These are phyloP conservation scores for Tricholoma hemisulphureum DNA, from an alignment of 768 basidiomycete species.

Conservation along the genomic window DNA sequence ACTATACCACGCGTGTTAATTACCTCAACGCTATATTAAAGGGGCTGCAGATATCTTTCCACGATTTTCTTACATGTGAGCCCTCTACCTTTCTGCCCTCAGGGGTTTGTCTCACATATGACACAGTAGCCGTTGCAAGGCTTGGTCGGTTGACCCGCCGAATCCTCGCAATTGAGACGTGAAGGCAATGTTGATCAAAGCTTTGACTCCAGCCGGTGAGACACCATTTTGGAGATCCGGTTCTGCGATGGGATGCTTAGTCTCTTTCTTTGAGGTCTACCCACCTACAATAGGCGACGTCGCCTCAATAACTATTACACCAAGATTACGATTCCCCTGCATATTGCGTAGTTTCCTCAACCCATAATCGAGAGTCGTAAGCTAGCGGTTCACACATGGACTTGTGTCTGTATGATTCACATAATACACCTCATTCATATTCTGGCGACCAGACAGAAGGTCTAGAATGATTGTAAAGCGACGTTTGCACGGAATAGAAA, in stretches of 20 bases:
- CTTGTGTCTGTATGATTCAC: background rate
- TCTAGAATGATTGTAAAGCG: background rate
- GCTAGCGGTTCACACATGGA: background rate
- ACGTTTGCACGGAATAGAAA: too few species aligned
- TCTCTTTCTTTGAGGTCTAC: background rate
- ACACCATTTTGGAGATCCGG: background rate
- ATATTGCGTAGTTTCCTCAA: background rate
- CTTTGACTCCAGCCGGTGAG: background rate
- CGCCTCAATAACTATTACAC: background rate
- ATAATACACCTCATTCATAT: background rate
- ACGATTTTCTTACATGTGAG: conserved; percentile 16
- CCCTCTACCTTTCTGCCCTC: background rate
- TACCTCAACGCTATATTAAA: conserved; percentile 12
- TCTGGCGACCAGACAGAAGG: background rate
- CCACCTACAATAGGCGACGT: background rate
- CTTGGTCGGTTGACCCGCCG: conserved; percentile 4
- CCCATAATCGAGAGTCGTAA: background rate
- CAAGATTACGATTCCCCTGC: background rate
- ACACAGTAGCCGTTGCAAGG: background rate
- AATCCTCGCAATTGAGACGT: conserved; percentile 1
- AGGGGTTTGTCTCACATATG: background rate
- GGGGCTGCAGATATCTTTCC: conserved; percentile 11
- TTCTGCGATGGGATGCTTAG: background rate
- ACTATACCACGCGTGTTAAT: conserved; percentile 12
- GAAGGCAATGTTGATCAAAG: conserved; percentile 2